A percentile compares a stretch with the other conserved stretches of the same genome.
These are phyloP conservation scores for Sphagnurus paluster DNA, from an alignment of 1,284 basidiomycete species.

Conservation along the genomic window DNA sequence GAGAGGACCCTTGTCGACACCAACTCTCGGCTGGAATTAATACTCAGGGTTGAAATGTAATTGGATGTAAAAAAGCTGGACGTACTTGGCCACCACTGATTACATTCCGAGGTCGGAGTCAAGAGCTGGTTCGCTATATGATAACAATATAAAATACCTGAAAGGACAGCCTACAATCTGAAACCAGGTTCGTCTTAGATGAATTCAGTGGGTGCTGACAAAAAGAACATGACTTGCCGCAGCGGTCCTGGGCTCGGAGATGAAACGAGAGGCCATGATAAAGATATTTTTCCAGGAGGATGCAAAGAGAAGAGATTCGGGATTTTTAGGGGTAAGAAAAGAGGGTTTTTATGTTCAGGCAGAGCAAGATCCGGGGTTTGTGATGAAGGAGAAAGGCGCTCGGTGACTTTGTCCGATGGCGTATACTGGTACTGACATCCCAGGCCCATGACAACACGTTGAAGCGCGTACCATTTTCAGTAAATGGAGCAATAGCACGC, in stretches of 20 bases:
- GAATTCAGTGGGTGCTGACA: slow-evolving; percentile 5
- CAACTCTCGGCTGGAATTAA: slow-evolving; percentile 58
- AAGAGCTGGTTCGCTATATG: slow-evolving; percentile 3
- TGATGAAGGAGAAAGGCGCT: too few species aligned
- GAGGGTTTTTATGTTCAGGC: slow-evolving; percentile 5
- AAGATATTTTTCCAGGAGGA: background rate
- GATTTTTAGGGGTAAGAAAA: too few species aligned
- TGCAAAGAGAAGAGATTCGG: background rate
- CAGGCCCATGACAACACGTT: too few species aligned
- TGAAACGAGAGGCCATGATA: slow-evolving; percentile 45
- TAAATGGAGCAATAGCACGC: too few species aligned
- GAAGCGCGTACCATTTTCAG: too few species aligned
- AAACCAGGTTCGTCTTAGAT: slow-evolving; percentile 10
- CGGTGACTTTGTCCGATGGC: too few species aligned
- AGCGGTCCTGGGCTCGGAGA: slow-evolving; percentile 67
- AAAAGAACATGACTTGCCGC: slow-evolving; percentile 46
- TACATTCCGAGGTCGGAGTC: background rate
- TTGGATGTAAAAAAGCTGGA: slow-evolving; percentile 5
- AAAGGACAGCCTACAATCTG: slow-evolving; percentile 51
- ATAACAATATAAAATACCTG: slow-evolving; percentile 33
- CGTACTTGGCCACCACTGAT: slow-evolving; percentile 42
- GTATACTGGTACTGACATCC: too few species aligned
- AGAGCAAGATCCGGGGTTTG: slow-evolving; percentile 11
- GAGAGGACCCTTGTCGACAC: slow-evolving; percentile 92
- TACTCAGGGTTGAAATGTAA: background rate